These are phyloP conservation scores for Malus hybrid DNA, from an alignment of 331 rosid genomes.

Conservation along the genomic window DNA sequence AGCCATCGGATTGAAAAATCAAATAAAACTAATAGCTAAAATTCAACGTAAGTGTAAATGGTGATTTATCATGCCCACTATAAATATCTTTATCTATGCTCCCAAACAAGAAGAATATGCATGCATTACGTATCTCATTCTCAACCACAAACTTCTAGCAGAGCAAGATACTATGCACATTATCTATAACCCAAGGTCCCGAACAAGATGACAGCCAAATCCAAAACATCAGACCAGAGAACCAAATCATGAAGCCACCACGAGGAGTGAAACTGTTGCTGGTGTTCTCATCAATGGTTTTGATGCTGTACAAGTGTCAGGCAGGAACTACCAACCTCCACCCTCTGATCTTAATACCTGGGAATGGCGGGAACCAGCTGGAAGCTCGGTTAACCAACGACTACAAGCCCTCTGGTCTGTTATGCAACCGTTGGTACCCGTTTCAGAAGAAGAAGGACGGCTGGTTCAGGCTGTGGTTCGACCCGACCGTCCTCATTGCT, in stretches of 20 bases:
- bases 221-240: background rate
- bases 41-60: no score
- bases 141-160: slow-evolving; percentile 18
- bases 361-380: slow-evolving; percentile 85
- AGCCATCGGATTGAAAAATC: no score
- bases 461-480: slow-evolving; percentile 93
- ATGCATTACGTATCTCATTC: background rate
- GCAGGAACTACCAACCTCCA: slow-evolving; percentile 31
- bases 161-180: background rate
- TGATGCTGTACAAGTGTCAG: slow-evolving; percentile 42
- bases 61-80: no score
- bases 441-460: slow-evolving; percentile 34
- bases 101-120: no score
- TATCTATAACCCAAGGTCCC: background rate
- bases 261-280: background rate
- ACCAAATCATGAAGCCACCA: slow-evolving; percentile 8
- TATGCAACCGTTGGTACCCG: slow-evolving; percentile 68
- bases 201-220: background rate
- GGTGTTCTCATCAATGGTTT: slow-evolving; percentile 6
- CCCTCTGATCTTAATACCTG: slow-evolving; percentile 74
- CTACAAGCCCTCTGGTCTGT: slow-evolving; percentile 46
- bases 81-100: no score
- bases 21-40: no score
- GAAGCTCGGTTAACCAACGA: slow-evolving; percentile 54
- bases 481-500: slow-evolving; percentile 48